Conservation (phyloP, 805 yeast genomes). For the Sugiyamaella valdiviana region DNA sequence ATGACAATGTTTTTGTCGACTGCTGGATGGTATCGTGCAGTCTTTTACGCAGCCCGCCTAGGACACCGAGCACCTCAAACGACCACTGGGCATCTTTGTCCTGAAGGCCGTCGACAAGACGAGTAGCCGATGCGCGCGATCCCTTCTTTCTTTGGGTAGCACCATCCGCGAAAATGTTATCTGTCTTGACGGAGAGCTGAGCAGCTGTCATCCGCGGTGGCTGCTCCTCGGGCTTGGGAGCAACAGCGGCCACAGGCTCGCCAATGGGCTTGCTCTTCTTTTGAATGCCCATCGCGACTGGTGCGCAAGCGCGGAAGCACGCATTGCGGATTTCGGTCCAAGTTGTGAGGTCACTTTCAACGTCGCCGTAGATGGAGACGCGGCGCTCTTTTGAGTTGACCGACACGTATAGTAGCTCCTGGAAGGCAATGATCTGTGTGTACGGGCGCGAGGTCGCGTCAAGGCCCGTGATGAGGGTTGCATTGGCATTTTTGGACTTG, state of each 20-base stretch:
- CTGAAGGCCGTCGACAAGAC: constrained; percentile 20
- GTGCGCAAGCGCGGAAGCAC: constrained; percentile 13
- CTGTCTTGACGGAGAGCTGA: neutral
- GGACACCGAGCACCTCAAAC: constrained; percentile 13
- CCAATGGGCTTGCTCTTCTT: neutral
- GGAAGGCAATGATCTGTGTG: constrained; percentile 33
- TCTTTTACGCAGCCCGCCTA: neutral
- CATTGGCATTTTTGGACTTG: constrained; percentile 30
- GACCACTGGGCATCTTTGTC: constrained; percentile 25
- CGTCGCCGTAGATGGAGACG: constrained; percentile 31
- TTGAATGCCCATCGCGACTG: neutral
- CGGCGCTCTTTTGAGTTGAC: constrained; percentile 29
- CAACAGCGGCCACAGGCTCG: constrained; percentile 1
- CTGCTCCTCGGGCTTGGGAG: neutral
- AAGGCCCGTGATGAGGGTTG: constrained; percentile 35
- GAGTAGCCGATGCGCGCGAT: neutral
- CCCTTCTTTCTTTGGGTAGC: neutral
- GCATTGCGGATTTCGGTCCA: constrained; percentile 31
- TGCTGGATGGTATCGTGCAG: constrained; percentile 15
- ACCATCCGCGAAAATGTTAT: constrained; percentile 6
- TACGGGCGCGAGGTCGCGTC: constrained; percentile 21
- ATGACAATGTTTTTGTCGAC: neutral
- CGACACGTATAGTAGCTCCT: constrained; percentile 32
- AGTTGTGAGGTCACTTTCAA: constrained; percentile 26
- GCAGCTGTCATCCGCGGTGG: neutral